Conservation (phyloP, 495 filamentous ascomycete species). For the Trichoderma orchidacearum region DNA sequence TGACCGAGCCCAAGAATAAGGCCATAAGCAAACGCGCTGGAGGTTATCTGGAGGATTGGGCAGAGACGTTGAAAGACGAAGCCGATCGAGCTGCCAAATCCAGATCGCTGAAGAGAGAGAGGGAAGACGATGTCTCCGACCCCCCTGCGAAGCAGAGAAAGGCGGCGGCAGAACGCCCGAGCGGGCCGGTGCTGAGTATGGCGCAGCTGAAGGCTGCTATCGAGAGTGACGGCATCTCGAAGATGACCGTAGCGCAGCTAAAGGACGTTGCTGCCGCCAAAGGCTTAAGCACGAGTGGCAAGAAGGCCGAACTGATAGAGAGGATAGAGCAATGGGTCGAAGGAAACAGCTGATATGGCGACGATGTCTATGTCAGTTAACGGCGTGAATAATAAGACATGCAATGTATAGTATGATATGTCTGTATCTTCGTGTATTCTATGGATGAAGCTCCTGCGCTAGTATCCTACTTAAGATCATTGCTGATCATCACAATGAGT, state of each 20-base stretch:
- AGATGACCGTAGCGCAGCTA: constrained; percentile 58
- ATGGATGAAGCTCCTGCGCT: too few species aligned
- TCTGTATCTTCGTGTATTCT: too few species aligned
- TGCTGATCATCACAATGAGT: too few species aligned
- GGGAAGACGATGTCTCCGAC: constrained; percentile 22
- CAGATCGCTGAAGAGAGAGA: constrained; percentile 28
- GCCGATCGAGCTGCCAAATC: constrained; percentile 17
- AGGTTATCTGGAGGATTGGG: constrained; percentile 63
- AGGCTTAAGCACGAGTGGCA: constrained; percentile 46
- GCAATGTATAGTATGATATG: neutral
- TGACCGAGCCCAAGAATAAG: constrained; percentile 67
- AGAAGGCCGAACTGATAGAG: constrained; percentile 71
- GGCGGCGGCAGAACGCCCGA: constrained; percentile 11
- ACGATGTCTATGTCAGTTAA: neutral
- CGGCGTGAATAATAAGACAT: too few species aligned
- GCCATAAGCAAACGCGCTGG: constrained; percentile 78
- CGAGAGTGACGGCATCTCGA: constrained; percentile 46
- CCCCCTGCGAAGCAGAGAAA: constrained; percentile 25
- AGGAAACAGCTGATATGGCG: constrained; percentile 20
- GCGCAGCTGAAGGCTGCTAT: constrained; percentile 42
- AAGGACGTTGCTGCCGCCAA: constrained; percentile 54
- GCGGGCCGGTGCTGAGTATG: constrained; percentile 30
- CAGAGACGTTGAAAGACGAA: constrained; percentile 44
- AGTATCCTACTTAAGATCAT: too few species aligned
- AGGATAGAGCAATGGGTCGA: constrained; percentile 69